Conservation (phyloP, 2,329 filamentous ascomycete genomes). For the Fusarium sarcochroum region DNA sequence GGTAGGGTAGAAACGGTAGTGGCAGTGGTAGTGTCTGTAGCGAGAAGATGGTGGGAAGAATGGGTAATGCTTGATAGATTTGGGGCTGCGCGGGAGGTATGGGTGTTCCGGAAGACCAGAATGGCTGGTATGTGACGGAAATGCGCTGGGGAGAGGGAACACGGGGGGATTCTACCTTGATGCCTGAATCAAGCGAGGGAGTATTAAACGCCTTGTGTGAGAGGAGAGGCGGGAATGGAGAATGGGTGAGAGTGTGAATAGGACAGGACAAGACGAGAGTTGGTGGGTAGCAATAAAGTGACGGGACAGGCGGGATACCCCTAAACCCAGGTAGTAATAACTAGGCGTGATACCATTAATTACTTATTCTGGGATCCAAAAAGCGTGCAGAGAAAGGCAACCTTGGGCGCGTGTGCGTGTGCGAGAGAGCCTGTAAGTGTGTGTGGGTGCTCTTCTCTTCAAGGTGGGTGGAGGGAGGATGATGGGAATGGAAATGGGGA, state of each 20-base stretch:
- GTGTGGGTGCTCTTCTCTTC: conserved; percentile 17
- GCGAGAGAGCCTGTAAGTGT: conserved; percentile 15
- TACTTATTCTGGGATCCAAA: conserved; percentile 15
- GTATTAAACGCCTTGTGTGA: conserved; percentile 35
- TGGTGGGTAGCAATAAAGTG: conserved; percentile 21
- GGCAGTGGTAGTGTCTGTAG: conserved; percentile 39
- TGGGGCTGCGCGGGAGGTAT: conserved; percentile 31
- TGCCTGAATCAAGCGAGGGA: conserved; percentile 39
- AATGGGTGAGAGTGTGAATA: background rate
- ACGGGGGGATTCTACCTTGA: conserved; percentile 33
- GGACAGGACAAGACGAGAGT: conserved; percentile 7
- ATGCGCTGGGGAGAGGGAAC: conserved; percentile 29
- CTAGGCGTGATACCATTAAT: conserved; percentile 13
- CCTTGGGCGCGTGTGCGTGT: conserved; percentile 12
- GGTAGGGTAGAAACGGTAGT: conserved; percentile 39
- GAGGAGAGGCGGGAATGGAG: conserved; percentile 26
- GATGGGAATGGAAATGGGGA: conserved; percentile 34
- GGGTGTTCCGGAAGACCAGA: conserved; percentile 30
- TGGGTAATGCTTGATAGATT: conserved; percentile 31
- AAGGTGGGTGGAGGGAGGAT: conserved; percentile 30
- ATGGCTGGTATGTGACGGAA: conserved; percentile 41
- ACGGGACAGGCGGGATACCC: conserved; percentile 27
- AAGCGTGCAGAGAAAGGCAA: conserved; percentile 10
- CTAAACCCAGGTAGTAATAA: conserved; percentile 16
- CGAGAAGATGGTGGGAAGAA: conserved; percentile 35